Base-by-base conservation (phyloP, 768 basidiomycete species). In the Lentinula lateritia region DNA sequence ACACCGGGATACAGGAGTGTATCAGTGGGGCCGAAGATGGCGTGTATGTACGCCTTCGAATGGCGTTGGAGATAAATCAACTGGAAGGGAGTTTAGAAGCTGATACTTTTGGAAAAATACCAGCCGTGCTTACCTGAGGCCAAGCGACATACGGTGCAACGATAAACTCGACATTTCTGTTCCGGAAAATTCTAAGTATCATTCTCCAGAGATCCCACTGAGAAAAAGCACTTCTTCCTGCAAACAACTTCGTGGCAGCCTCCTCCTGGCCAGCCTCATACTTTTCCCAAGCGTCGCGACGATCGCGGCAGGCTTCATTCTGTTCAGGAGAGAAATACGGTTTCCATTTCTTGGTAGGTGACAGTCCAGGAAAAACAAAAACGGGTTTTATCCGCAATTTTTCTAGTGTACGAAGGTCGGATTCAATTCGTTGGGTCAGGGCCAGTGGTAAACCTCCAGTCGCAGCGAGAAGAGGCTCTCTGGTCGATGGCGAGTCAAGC, bases 171-270 rank as follows among this genome's bases (percentile, higher is more conserved):
- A 97, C 95, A 66, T 92, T 92, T 50, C 96, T 81, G 75, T 98
- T 92, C 71, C 93, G 87, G 74, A 98, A 97, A 56, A 95, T 90
- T 62, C 95, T 82, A 67, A 97, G 76, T 6, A 98, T 88, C 78
- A 92, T 85, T 70, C 95, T 85, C 88, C 96, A 92, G n/a, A 98
- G 80, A 74, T 98, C 96, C 87, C 89, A 92, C 68, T 93, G 92
- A 52, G 81, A 77, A 60, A 92, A 78, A 52, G 83, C 80, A 66
- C 81, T 86, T 48, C 92, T 78, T 1, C 85, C 83, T 63, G 93
- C 92, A 62, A 98, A 94, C 46, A 94, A 75, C 70, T 84, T 86
- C 52, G 90, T 89, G 32, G 96, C 93, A 2, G 87, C 87, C 0
- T 95, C 95, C 72, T 95, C 93, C 74, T 92, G 86, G 23, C 93